A percentile compares a stretch with the other conserved stretches of the same genome.
phyloP scores from a whole-genome alignment of 1,284 basidiomycete species.

The Heterobasidion irregulare region DNA sequence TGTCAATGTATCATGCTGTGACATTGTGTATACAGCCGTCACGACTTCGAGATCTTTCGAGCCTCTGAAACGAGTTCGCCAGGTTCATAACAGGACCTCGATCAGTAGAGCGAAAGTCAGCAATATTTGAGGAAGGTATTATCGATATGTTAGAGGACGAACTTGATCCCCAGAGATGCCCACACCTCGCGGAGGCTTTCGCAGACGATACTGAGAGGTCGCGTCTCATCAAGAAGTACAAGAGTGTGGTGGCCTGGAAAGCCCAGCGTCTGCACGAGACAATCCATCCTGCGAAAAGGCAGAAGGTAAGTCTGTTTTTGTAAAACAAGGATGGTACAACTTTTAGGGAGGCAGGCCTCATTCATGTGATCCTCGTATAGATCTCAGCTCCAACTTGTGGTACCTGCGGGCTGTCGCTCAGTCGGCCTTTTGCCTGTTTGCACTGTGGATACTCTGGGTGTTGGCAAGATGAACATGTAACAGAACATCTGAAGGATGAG shows the following conservation, averaged over 20 bases:
- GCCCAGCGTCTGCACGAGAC: constrained; percentile 23
- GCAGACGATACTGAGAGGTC: constrained; percentile 18
- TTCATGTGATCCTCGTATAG: constrained; percentile 13
- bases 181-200: constrained; percentile 18
- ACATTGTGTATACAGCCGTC: no score
- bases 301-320: constrained; percentile 27
- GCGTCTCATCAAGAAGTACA: constrained; percentile 26
- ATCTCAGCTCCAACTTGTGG: constrained; percentile 51
- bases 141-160: no score
- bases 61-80: no score
- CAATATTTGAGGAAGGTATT: no score
- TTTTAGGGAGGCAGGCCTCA: not conserved
- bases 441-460: constrained; percentile 75
- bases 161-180: constrained; percentile 11
- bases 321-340: not conserved
- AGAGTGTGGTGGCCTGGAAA: constrained; percentile 30
- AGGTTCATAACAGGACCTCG: no score
- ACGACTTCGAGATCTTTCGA: no score
- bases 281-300: constrained; percentile 29
- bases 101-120: no score
- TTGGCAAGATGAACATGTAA: constrained; percentile 51
- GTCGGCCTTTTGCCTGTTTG: constrained; percentile 74
- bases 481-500: constrained; percentile 44
- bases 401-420: constrained; percentile 48
- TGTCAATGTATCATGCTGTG: no score